A percentile compares a stretch with the other conserved stretches of the same genome.
phyloP scores from a whole-genome alignment of 306 rosid genomes.

The Morella rubra region DNA sequence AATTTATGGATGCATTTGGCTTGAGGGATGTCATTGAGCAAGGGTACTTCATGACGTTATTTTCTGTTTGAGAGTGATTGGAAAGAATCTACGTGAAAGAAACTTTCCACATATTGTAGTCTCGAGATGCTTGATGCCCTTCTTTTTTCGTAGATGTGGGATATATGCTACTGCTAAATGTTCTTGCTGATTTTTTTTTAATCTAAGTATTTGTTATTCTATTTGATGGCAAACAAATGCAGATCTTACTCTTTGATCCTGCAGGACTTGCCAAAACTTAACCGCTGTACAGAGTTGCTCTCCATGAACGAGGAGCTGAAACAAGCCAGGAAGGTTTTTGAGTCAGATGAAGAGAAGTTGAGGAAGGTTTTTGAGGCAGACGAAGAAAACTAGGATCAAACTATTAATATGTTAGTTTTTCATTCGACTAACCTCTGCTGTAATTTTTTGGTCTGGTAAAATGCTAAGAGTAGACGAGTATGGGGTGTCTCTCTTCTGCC shows the following conservation, averaged over 20 bases:
- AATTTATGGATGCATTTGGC: not conserved
- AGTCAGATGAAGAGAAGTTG: slow-evolving; percentile 80
- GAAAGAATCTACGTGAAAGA: not conserved
- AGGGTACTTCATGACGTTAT: not conserved
- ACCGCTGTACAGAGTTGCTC: slow-evolving; percentile 78
- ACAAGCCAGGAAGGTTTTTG: slow-evolving; percentile 90
- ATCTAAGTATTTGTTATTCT: not conserved
- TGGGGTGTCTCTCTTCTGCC: no score
- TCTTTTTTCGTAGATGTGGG: not conserved
- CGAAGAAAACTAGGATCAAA: slow-evolving; percentile 43
- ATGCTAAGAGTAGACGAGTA: no score
- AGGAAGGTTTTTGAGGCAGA: slow-evolving; percentile 74
- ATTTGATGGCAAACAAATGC: slow-evolving; percentile 8
- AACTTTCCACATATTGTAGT: not conserved
- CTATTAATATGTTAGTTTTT: slow-evolving; percentile 1
- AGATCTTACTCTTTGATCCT: slow-evolving; percentile 7
- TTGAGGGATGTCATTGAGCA: not conserved
- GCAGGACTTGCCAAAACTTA: slow-evolving; percentile 78
- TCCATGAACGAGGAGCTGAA: slow-evolving; percentile 92
- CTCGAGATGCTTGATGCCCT: not conserved
- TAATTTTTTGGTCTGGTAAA: not conserved
- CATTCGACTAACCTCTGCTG: slow-evolving; percentile 25
- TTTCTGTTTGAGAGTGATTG: not conserved
- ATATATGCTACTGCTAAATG: not conserved
- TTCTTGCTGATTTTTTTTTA: not conserved